Evolutionary conservation across 768 basidiomycete species (phyloP), one percentile per base, ranked within the genome.

Genomic region (Collybia sordida): DNA sequence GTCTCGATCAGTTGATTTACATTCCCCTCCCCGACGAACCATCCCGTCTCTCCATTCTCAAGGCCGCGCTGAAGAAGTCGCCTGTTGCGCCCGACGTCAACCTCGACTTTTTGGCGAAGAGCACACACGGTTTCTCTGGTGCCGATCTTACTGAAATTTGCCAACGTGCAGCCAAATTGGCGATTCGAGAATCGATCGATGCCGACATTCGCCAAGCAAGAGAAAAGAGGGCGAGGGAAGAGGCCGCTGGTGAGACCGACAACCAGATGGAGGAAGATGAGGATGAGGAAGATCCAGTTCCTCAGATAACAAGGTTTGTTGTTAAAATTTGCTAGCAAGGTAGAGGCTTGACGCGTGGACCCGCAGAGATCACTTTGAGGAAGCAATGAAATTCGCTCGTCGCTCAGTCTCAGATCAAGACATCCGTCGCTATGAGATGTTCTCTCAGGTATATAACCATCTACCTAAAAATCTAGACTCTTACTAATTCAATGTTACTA

Each of bases 71-170:
- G 61, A 90, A 95, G 75, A 95, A 94, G 68, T 93, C 90, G 15
- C 97, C 97, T 14, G 73, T 99, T 44, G 77, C 90, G 15, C 71
- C 78, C 15, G 83, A 86, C 1, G 95, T 99, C 58, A 83, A 97
- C 66, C 83, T 98, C 42, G 24, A 25, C 22, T 98, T 86, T 86
- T 78, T 99, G 54, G 81, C 95, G 47, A 96, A 88, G 82, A 81
- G 77, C 68, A 97, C 96, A 12, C 93, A 98, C 61, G 97, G 97
- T 11, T 99, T 88, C 85, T 98, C 96, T 63, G 97, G 97, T 85
- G 97, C 97, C 49, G 97, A 99, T 83, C 75, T 98, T 58, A 96
- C 96, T n/a, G 97, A 98, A 69, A 96, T 99, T 62, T 98, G 96
- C 67, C 96, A 98, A 71, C 85, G 97, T 44, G 88, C 97, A 4